Conservation (phyloP, 2,329 filamentous ascomycete genomes). For the Nemania sp. region DNA sequence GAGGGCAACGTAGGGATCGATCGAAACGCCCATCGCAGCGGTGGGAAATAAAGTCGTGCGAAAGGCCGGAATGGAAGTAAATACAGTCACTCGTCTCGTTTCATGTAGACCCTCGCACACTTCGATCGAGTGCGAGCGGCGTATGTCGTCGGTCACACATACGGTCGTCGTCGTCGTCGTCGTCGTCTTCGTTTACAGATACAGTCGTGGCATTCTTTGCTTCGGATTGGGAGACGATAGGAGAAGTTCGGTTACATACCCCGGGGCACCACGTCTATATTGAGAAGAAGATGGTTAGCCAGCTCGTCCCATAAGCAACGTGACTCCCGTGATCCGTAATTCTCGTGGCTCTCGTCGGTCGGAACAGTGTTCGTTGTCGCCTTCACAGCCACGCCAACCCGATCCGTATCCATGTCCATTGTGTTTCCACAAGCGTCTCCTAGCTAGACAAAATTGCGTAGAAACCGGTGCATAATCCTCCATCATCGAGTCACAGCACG, state of each 20-base stretch:
- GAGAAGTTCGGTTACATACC: slow-evolving; percentile 19
- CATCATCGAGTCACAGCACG: no score
- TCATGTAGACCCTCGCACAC: neutral
- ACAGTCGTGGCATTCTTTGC: neutral
- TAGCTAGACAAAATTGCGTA: neutral
- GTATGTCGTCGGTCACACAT: neutral
- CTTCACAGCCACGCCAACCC: neutral
- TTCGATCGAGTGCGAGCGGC: neutral
- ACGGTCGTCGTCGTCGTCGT: neutral
- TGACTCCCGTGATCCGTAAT: neutral
- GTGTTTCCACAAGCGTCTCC: no score
- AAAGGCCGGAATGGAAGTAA: neutral
- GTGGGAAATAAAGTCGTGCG: neutral
- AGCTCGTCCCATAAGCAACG: slow-evolving; percentile 2
- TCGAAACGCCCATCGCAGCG: neutral
- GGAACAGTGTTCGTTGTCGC: slow-evolving; percentile 1
- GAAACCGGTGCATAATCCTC: neutral
- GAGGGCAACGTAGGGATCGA: neutral
- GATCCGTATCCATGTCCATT: neutral
- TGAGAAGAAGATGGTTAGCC: slow-evolving; percentile 25
- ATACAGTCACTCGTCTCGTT: neutral
- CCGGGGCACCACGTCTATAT: slow-evolving; percentile 81
- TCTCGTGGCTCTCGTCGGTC: neutral
- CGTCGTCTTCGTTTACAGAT: slow-evolving; percentile 7
- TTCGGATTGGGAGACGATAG: neutral